Evolutionary conservation across 306 rosid species (phyloP), one percentile per base, ranked within the genome.

Genomic region (Urtica urens): DNA sequence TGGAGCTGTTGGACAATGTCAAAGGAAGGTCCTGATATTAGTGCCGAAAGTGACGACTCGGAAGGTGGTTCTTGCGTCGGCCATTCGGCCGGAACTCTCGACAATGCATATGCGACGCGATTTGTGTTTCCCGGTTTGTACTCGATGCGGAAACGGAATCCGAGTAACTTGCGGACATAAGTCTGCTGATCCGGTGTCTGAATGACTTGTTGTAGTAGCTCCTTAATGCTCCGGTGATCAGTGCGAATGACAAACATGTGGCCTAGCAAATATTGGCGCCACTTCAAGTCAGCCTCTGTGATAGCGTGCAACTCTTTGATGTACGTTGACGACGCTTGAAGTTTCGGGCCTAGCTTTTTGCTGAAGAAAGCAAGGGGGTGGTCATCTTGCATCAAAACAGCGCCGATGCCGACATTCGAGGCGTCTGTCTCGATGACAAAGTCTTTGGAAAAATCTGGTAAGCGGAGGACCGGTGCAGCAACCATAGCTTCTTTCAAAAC

Each of bases 401-500:
- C 60, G 0, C 60, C 49, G 2, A 39, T 4, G 4, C 49, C 26
- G 7, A 3, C 3, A 8, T 26, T 14, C 1, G 49, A 24, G 16
- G 47, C 38, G 26, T 39, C 60, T 25, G 23, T 21, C 34, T 54
- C 37, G 6, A 54, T 14, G 2, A 37, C 25, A 10, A 54, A 54
- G 6, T 5, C 21, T 15, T 25, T 6, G 2, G 29, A 18, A 23
- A 53, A 53, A 38, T 37, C 22, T 0, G 47, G 44, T 3, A 53
- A 7, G 6, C 25, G 24, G 1, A 41, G 38, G 0, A 54, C 40
- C 10, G 27, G 40, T 15, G 45, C 17, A 0, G 2, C 0, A 12
- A 15, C 15, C 60, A 54, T 38, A 1, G 48, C 35, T 14, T 1
- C 3, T 19, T 51, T 51, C 7, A 53, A 7, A 0, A 7, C 12